These are phyloP conservation scores for Fusarium austroafricanum DNA, from an alignment of 2,329 filamentous ascomycete species.

Conservation along the genomic window DNA sequence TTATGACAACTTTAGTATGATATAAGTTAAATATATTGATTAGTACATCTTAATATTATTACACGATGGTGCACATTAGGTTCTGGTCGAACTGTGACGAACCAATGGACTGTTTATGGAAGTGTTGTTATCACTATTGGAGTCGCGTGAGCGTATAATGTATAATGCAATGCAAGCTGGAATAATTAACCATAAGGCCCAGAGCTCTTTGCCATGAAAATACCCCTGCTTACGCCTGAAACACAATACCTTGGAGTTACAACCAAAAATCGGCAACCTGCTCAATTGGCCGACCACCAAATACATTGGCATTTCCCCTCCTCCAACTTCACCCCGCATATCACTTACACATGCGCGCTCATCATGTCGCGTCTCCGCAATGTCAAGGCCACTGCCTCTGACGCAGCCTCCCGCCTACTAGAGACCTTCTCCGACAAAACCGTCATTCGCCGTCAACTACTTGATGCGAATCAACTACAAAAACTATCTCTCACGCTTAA, in stretches of 20 bases:
- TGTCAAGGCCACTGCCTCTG: conserved; percentile 41
- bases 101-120: neutral
- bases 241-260: neutral
- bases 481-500: conserved; percentile 69
- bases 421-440: conserved; percentile 47
- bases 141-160: neutral
- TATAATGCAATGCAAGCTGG: neutral
- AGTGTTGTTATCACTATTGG: neutral
- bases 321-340: conserved; percentile 10
- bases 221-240: fast-evolving
- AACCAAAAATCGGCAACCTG: neutral
- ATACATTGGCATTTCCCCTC: neutral
- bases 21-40: no score
- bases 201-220: neutral
- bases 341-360: conserved; percentile 6
- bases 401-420: conserved; percentile 50
- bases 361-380: conserved; percentile 21
- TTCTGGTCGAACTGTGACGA: neutral
- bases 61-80: no score
- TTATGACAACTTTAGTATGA: no score
- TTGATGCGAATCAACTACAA: conserved; percentile 73
- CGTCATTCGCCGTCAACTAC: conserved; percentile 55
- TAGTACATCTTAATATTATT: no score
- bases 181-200: neutral
- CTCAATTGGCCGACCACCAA: neutral